Evolutionary conservation across 164 flowering plant genomes (phyloP).

Genomic region (Vitis vinifera): DNA sequence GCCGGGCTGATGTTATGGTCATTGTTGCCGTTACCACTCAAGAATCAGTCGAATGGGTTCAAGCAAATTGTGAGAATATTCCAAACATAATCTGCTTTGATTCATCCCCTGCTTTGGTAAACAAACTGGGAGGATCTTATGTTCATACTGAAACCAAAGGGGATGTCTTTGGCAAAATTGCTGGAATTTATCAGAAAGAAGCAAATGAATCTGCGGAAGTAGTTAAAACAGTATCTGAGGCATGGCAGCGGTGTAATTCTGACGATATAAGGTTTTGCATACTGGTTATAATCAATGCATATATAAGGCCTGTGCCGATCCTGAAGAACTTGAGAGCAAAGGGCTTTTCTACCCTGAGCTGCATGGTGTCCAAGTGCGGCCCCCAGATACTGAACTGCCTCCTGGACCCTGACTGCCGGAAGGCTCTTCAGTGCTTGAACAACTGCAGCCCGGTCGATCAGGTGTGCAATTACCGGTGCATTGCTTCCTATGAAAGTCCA

Average conservation of each 20-base stretch:
- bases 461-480: slow-evolving; percentile 88
- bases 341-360: slow-evolving; percentile 78
- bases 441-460: slow-evolving; percentile 91
- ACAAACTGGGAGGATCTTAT: slow-evolving; percentile 68
- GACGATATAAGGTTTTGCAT: slow-evolving; percentile 93
- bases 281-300: slow-evolving; percentile 78
- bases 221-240: slow-evolving; percentile 61
- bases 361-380: slow-evolving; percentile 90
- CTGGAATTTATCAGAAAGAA: slow-evolving; percentile 25
- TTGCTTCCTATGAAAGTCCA: slow-evolving; percentile 91
- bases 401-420: slow-evolving; percentile 80
- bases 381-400: slow-evolving; percentile 76
- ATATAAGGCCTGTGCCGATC: slow-evolving; percentile 70
- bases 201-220: slow-evolving; percentile 48
- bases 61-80: slow-evolving; percentile 34
- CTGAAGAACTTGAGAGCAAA: slow-evolving; percentile 78
- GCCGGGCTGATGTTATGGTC: slow-evolving; percentile 59
- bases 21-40: slow-evolving; percentile 57
- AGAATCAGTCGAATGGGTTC: slow-evolving; percentile 65
- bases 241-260: slow-evolving; percentile 82
- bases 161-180: slow-evolving; percentile 36
- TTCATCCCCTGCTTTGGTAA: slow-evolving; percentile 55
- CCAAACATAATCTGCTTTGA: slow-evolving; percentile 74
- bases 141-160: slow-evolving; percentile 31
- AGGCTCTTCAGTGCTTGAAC: slow-evolving; percentile 91